These are phyloP conservation scores for Spergularia marina DNA, from an alignment of 148 eudicot species.

Conservation along the genomic window DNA sequence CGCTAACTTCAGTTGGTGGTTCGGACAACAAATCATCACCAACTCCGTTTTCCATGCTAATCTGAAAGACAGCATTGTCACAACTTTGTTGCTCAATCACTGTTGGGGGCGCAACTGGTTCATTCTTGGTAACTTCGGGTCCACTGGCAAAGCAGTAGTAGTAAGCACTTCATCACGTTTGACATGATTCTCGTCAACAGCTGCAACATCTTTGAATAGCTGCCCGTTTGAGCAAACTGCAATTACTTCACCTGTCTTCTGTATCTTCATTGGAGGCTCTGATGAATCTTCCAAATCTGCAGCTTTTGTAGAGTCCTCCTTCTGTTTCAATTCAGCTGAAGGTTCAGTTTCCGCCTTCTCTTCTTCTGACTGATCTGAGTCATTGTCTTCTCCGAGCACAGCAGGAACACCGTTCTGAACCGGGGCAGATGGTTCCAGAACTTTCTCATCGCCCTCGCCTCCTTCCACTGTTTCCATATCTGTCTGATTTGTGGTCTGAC, in stretches of 20 bases:
- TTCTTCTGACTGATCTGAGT: constrained; percentile 3
- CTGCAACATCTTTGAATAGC: neutral
- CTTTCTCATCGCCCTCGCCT: constrained; percentile 7
- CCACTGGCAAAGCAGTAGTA: neutral
- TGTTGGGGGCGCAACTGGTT: neutral
- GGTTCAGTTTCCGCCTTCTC: neutral
- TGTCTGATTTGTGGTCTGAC: neutral
- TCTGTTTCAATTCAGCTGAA: neutral
- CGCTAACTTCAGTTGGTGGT: constrained; percentile 19
- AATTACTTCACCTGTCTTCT: constrained; percentile 19
- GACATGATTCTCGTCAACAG: neutral
- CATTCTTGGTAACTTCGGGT: constrained; percentile 4
- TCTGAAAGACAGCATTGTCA: constrained; percentile 16
- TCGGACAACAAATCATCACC: constrained; percentile 11
- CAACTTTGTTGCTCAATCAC: constrained; percentile 5
- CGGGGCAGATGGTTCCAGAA: neutral
- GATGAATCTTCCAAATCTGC: constrained; percentile 7
- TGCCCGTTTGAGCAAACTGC: neutral
- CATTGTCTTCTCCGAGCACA: neutral
- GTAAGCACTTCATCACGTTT: neutral
- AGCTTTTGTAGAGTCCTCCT: neutral
- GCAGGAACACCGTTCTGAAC: neutral
- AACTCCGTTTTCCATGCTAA: constrained; percentile 24
- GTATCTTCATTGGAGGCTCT: constrained; percentile 22
- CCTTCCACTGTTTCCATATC: neutral